A percentile compares a stretch with the other conserved stretches of the same genome.
Evolutionary conservation across 768 basidiomycete species (phyloP).

Genomic region (Hypholoma fasciculare): DNA sequence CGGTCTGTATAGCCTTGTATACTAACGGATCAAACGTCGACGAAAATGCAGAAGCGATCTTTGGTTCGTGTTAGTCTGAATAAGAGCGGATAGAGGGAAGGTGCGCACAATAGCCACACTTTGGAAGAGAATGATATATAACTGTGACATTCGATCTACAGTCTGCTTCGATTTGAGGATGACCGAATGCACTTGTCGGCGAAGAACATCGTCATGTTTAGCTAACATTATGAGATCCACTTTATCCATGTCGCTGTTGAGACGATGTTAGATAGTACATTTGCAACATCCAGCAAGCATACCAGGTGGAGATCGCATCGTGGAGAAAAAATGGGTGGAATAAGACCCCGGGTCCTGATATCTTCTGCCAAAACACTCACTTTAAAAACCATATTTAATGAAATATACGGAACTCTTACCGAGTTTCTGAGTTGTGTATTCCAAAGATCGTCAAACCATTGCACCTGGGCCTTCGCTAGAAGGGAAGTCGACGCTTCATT

Average conservation of each 20-base stretch:
- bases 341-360: conserved; percentile 40
- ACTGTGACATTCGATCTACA: conserved; percentile 41
- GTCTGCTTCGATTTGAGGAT: conserved; percentile 38
- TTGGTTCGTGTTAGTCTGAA: neutral
- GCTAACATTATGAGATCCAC: conserved; percentile 40
- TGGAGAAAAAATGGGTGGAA: conserved; percentile 44
- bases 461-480: conserved; percentile 30
- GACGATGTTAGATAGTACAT: neutral
- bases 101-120: conserved; percentile 41
- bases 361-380: conserved; percentile 9
- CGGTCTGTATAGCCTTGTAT: conserved; percentile 14
- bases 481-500: conserved; percentile 19
- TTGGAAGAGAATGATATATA: conserved; percentile 39
- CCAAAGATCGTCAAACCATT: conserved; percentile 59
- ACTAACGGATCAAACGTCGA: conserved; percentile 33
- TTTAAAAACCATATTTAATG: neutral
- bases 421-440: conserved; percentile 15
- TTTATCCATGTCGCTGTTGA: conserved; percentile 39
- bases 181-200: conserved; percentile 35
- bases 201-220: conserved; percentile 37
- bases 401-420: conserved; percentile 18
- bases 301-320: conserved; percentile 41
- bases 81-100: neutral
- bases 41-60: conserved; percentile 49
- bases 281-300: conserved; percentile 10